Evolutionary conservation across 441 rosid species (phyloP).

Genomic region (Bocquillonia castaneifolia): DNA sequence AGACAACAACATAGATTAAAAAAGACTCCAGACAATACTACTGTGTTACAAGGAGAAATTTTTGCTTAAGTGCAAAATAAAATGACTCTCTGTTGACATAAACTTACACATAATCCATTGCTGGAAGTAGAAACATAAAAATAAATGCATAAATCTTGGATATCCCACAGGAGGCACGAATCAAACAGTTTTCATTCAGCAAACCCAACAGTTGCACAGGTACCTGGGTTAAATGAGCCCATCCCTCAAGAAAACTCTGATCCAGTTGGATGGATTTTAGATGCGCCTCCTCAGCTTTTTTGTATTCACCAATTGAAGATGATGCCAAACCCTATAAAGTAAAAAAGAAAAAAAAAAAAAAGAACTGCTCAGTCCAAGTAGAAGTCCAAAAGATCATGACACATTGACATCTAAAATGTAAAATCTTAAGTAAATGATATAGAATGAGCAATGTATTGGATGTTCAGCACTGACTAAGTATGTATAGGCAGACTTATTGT

Average conservation of each 20-base stretch:
- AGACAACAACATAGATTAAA: no score
- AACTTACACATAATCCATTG: no score
- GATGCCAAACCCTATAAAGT: constrained; percentile 66
- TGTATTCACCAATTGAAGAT: constrained; percentile 77
- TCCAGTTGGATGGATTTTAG: constrained; percentile 80
- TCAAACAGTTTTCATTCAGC: background rate
- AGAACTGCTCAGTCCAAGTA: constrained; percentile 24
- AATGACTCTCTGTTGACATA: no score
- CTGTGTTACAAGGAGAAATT: background rate
- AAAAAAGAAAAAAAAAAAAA: no score
- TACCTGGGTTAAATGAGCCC: constrained; percentile 96
- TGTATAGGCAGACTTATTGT: constrained; percentile 87
- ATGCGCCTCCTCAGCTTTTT: constrained; percentile 85
- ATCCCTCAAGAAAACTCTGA: constrained; percentile 73
- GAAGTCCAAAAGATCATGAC: constrained; percentile 9
- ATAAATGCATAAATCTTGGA: background rate
- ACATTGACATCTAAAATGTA: constrained; percentile 13
- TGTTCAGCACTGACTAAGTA: constrained; percentile 59
- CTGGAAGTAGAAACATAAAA: background rate
- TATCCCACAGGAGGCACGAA: constrained; percentile 3
- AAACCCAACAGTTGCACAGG: constrained; percentile 16
- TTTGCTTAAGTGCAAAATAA: no score
- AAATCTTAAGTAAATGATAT: background rate
- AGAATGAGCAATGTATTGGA: constrained; percentile 21
- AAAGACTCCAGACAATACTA: background rate